Evolutionary conservation across 805 yeast genomes (phyloP), one percentile per base, ranked within the genome.

Genomic region (Kodamaea jinghongensis): DNA sequence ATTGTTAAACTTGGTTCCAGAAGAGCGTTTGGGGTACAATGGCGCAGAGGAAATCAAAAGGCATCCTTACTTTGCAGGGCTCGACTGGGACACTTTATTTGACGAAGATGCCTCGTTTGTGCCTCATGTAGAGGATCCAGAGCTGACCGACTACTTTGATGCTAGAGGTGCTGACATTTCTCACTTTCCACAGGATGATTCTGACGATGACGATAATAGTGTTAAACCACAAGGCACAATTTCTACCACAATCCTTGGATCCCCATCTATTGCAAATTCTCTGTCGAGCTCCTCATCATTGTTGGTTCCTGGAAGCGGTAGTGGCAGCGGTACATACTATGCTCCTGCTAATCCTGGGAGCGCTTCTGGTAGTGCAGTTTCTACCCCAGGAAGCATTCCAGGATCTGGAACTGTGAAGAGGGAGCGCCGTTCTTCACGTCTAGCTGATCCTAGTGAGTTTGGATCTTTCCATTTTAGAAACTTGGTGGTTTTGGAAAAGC

Each of bases 401-500:
- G 52, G 12, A 35, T 46, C 30, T 31, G 39, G 30, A 9, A 36
- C 32, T 20, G 28, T 11, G 16, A 41, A 58, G 50, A 70, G 86
- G 34, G 96, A 86, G 48, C 72, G 91, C 42, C 69, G 93, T 36
- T 79, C 87, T 2, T 78, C 86, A 46, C 75, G 86, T 48, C 60
- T 87, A 44, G 83, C 83, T 37, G 91, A 84, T 41, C 74, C 83
- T 2, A 65, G 70, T 16, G 91, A 91, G 52, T 93, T 93, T 73
- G 99, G 99, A 0, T 83, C 93, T 3, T 93, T 93, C 61, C 83
- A 86, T 43, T 93, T 86, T 63, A 73, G 96, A 48, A 93, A 93
- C 57, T 65, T 93, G 46, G 82, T 91, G 4, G 93, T 93, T 4
- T 72, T 95, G 41, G 98, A 93, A 51, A 86, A 85, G 52, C 97